Percentiles rank a stretch among this genome's conserved stretches.
Conservation (phyloP, 2,329 filamentous ascomycete genomes). For the Delphinella strobiligena region DNA sequence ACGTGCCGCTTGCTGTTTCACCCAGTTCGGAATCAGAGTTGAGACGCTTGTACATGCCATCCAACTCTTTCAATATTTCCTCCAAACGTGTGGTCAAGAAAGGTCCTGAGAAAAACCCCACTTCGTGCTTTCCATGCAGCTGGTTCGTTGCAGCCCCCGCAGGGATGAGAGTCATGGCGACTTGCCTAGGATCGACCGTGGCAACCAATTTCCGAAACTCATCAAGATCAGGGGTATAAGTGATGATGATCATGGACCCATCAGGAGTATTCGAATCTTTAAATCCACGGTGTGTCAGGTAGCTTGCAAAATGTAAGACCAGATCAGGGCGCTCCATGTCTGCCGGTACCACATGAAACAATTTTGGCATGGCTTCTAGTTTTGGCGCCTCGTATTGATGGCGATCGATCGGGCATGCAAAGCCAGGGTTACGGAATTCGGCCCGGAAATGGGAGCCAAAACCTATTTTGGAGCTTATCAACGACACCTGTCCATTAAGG, state of each 20-base stretch:
- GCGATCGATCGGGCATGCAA: conserved; percentile 10
- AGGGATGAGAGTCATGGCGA: conserved; percentile 20
- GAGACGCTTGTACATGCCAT: conserved; percentile 6
- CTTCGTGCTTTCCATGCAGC: conserved; percentile 12
- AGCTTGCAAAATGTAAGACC: conserved; percentile 11
- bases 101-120: conserved; percentile 17
- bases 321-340: conserved; percentile 5
- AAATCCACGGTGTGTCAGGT: conserved; percentile 11
- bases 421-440: conserved; percentile 18
- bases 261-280: conserved; percentile 4
- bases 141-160: conserved; percentile 14
- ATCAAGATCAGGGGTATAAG: conserved; percentile 15
- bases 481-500: conserved; percentile 25
- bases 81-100: conserved; percentile 15
- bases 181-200: conserved; percentile 9
- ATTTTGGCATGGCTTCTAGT: conserved; percentile 1
- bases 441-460: conserved; percentile 31
- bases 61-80: conserved; percentile 10
- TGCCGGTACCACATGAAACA: conserved; percentile 6
- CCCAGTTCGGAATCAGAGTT: conserved; percentile 2
- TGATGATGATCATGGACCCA: conserved; percentile 16
- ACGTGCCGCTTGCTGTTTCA: conserved; percentile 3
- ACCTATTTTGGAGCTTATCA: conserved; percentile 24
- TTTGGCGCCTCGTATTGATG: neutral
- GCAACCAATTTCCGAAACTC: conserved; percentile 11